phyloP scores from a whole-genome alignment of 2,329 filamentous ascomycete genomes.

The Chalaropsis thielavioides region DNA sequence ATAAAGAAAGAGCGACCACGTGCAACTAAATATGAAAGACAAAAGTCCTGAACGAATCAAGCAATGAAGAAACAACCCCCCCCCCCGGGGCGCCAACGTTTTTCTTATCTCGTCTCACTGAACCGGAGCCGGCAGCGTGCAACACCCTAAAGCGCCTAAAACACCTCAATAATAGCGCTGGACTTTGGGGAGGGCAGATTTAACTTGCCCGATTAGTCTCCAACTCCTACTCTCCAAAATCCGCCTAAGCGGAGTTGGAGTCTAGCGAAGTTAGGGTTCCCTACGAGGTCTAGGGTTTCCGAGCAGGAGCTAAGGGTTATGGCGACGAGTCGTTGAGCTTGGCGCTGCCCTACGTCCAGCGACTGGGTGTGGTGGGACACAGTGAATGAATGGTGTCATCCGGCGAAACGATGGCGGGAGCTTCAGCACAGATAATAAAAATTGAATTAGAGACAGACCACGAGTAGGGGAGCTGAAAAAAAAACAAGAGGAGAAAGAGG shows the following conservation, averaged over 20 bases:
- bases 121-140: conserved; percentile 7
- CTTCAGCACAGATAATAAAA: too few relatives aligned
- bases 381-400: neutral
- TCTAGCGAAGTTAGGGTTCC: neutral
- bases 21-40: neutral
- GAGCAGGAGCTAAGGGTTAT: neutral
- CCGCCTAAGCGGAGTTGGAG: neutral
- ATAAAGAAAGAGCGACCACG: too few relatives aligned
- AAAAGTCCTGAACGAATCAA: neutral
- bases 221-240: neutral
- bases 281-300: neutral
- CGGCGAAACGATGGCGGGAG: neutral
- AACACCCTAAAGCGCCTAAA: neutral
- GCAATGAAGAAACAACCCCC: too few relatives aligned
- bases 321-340: neutral
- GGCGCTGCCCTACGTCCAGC: neutral
- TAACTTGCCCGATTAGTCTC: neutral
- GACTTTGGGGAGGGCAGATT: neutral
- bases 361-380: neutral
- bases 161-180: neutral
- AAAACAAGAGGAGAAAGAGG: neutral
- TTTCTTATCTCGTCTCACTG: neutral
- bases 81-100: neutral
- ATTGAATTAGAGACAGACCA: too few relatives aligned
- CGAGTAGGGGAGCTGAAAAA: neutral